Conservation (phyloP, 2,329 filamentous ascomycete genomes). For the Cladosporium sp. region DNA sequence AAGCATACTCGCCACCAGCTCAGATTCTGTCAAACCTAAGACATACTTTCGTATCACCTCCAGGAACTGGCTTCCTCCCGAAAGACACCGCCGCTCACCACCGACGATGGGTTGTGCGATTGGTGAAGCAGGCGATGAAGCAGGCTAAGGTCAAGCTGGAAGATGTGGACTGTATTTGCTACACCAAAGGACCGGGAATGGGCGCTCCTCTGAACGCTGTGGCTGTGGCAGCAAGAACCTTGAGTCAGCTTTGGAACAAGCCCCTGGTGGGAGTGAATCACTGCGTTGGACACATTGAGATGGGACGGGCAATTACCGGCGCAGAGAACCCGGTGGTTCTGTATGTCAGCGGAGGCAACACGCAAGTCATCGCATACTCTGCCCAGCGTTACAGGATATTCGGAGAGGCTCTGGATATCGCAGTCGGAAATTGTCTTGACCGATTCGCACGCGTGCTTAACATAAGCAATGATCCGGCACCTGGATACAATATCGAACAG, state of each 20-base stretch:
- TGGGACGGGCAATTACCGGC: conserved; percentile 89
- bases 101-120: conserved; percentile 70
- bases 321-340: conserved; percentile 88
- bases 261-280: conserved; percentile 95
- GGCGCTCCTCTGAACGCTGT: conserved; percentile 84
- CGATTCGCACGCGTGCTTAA: conserved; percentile 85
- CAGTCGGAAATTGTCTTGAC: conserved; percentile 95
- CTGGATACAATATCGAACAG: conserved; percentile 97
- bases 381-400: conserved; percentile 95
- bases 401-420: conserved; percentile 94
- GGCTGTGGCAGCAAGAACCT: conserved; percentile 74
- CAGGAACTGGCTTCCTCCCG: conserved; percentile 88
- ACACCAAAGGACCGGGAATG: conserved; percentile 94
- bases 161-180: conserved; percentile 88
- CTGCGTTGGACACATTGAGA: conserved; percentile 97
- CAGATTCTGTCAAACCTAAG: conserved; percentile 86
- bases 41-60: conserved; percentile 86
- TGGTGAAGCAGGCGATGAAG: conserved; percentile 73
- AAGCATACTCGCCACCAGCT: conserved; percentile 38
- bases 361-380: conserved; percentile 95
- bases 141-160: conserved; percentile 56
- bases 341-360: conserved; percentile 94
- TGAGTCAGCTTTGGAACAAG: conserved; percentile 78
- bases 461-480: conserved; percentile 93
- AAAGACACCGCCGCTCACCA: conserved; percentile 95